phyloP scores from a whole-genome alignment of 192 early-diverging fungal species.

The Coemansia sp. region DNA sequence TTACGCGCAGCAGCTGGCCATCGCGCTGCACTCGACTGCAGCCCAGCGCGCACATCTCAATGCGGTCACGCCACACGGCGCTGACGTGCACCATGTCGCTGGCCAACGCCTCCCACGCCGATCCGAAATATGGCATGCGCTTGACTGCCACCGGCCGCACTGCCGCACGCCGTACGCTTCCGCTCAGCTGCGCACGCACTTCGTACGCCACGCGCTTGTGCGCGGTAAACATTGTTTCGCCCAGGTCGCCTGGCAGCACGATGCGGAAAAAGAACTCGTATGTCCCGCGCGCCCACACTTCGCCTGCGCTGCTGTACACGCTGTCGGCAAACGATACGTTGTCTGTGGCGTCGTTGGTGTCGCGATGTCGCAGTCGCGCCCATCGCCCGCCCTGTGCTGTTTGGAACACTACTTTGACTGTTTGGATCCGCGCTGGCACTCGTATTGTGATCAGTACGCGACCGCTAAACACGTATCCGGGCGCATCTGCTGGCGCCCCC shows the following conservation, averaged over 20 bases:
- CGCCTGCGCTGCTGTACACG: constrained; percentile 10
- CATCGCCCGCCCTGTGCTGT: constrained; percentile 26
- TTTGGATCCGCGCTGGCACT: constrained; percentile 23
- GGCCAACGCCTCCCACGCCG: constrained; percentile 48
- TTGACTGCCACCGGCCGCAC: constrained; percentile 42
- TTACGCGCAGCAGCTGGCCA: constrained; percentile 34
- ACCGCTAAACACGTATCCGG: constrained; percentile 35
- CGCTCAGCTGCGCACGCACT: constrained; percentile 28
- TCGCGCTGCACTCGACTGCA: constrained; percentile 53
- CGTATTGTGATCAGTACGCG: constrained; percentile 44
- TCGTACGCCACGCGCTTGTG: constrained; percentile 47
- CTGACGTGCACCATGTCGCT: constrained; percentile 45
- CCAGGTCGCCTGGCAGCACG: constrained; percentile 37
- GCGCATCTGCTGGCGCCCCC: constrained; percentile 35
- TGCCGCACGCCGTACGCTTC: constrained; percentile 23
- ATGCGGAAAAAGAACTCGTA: constrained; percentile 53
- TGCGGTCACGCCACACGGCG: constrained; percentile 45
- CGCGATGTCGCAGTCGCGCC: constrained; percentile 1
- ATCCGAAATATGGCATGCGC: constrained; percentile 43
- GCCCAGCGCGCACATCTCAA: constrained; percentile 51
- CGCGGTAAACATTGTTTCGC: constrained; percentile 54
- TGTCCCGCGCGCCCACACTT: constrained; percentile 26
- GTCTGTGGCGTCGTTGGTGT: neutral
- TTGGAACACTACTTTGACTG: constrained; percentile 37
- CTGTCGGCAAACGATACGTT: constrained; percentile 4